Percentiles rank a stretch among this genome's conserved stretches.
phyloP scores from a whole-genome alignment of 2,329 filamentous ascomycete genomes.

The Cytospora paraplurivora region DNA sequence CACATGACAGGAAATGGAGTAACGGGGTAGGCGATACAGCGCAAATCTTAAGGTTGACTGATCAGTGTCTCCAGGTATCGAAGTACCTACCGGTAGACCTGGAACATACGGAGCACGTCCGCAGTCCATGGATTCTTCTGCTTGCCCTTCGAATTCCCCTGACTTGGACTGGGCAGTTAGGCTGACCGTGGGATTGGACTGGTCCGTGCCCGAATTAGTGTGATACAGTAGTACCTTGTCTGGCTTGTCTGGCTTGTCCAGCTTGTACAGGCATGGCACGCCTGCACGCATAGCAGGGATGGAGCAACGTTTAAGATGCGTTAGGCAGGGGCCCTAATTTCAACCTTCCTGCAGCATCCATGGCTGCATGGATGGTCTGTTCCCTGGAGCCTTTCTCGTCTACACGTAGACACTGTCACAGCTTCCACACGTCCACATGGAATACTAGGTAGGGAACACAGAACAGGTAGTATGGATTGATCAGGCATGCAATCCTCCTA shows the following conservation, averaged over 20 bases:
- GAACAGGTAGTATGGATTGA: too few species aligned
- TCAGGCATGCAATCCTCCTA: too few species aligned
- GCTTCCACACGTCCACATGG: too few species aligned
- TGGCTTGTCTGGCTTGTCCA: slow-evolving; percentile 1
- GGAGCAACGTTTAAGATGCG: slow-evolving; percentile 9
- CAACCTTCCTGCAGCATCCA: slow-evolving; percentile 18
- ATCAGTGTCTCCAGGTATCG: not conserved
- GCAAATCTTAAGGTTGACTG: not conserved
- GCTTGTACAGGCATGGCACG: slow-evolving; percentile 21
- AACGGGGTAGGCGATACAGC: not conserved
- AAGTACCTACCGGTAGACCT: not conserved
- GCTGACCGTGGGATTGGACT: not conserved
- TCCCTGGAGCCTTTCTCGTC: not conserved
- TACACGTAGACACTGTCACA: not conserved
- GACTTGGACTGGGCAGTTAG: too few species aligned
- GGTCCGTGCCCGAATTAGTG: not conserved
- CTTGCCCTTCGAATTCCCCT: too few species aligned
- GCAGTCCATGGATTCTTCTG: not conserved
- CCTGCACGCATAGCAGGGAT: slow-evolving; percentile 26
- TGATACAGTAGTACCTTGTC: slow-evolving; percentile 3
- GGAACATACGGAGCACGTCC: slow-evolving; percentile 7
- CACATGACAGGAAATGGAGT: not conserved
- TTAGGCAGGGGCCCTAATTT: slow-evolving; percentile 26
- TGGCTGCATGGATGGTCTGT: slow-evolving; percentile 11
- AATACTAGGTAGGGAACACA: too few species aligned